phyloP scores from a whole-genome alignment of 305 asterid genomes.

The Solanum aculeatissimum region DNA sequence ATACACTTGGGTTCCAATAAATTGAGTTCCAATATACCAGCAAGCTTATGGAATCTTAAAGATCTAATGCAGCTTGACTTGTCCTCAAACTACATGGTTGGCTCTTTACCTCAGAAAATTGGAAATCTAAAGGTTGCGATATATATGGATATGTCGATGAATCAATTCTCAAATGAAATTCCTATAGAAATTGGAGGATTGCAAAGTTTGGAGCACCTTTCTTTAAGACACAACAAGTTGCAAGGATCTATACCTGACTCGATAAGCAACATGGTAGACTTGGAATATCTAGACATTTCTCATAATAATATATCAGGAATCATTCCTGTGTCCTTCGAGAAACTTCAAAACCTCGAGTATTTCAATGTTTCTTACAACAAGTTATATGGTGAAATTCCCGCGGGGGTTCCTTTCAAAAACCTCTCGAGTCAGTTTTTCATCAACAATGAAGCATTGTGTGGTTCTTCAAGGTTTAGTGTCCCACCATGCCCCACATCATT shows the following conservation, averaged over 20 bases:
- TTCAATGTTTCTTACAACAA: not conserved
- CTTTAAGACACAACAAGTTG: not conserved
- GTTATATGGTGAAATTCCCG: not conserved
- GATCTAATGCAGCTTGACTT: rapidly evolving
- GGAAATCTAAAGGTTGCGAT: not conserved
- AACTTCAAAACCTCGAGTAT: not conserved
- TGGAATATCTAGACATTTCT: not conserved
- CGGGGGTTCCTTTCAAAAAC: not conserved
- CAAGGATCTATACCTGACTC: not conserved
- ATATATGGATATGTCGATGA: rapidly evolving
- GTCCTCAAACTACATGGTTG: not conserved
- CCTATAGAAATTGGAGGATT: not conserved
- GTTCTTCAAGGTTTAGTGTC: rapidly evolving
- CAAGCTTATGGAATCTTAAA: not conserved
- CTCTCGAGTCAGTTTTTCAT: not conserved
- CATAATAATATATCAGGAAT: not conserved
- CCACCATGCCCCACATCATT: not conserved
- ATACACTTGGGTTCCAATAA: rapidly evolving
- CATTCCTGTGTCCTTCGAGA: not conserved
- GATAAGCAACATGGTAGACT: rapidly evolving
- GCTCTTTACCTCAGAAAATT: not conserved
- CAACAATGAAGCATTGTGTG: not conserved
- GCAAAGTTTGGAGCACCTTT: rapidly evolving
- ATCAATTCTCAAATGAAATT: not conserved
- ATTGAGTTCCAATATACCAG: not conserved